Evolutionary conservation across 345 rosid species (phyloP).

Genomic region (Abelmoschus esculentus): DNA sequence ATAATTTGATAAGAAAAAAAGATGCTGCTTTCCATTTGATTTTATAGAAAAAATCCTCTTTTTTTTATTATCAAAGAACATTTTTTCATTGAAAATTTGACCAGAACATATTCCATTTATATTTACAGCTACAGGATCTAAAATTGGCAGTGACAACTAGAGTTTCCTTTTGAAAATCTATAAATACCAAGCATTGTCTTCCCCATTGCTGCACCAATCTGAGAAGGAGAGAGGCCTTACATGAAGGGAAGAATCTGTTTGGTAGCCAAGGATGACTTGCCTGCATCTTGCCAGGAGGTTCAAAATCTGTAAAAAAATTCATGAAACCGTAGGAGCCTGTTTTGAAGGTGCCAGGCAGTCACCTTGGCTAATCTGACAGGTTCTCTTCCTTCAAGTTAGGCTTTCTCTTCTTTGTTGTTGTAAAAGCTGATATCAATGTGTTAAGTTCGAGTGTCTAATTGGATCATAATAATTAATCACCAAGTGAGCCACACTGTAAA

Average conservation of each 20-base stretch:
- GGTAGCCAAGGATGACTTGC: conserved; percentile 63
- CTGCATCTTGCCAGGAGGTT: conserved; percentile 16
- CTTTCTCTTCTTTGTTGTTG: conserved; percentile 2
- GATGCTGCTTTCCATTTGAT: too few species aligned
- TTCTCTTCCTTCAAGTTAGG: conserved; percentile 14
- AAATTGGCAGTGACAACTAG: not conserved
- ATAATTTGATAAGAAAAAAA: too few species aligned
- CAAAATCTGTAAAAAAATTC: too few species aligned
- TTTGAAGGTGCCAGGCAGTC: conserved; percentile 16
- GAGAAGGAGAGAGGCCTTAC: conserved; percentile 27
- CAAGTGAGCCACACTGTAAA: too few species aligned
- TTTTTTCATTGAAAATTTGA: not conserved
- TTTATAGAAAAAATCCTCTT: too few species aligned
- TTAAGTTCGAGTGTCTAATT: too few species aligned
- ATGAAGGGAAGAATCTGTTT: conserved; percentile 31
- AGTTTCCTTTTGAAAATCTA: not conserved
- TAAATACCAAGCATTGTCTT: not conserved
- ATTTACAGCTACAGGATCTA: not conserved
- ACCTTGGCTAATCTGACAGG: conserved; percentile 16
- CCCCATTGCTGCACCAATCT: not conserved
- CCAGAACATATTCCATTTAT: not conserved
- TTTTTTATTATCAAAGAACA: too few species aligned
- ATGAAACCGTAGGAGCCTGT: not conserved
- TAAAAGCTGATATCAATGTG: too few species aligned
- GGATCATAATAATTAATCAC: too few species aligned